Percentiles rank a stretch among this genome's conserved stretches.
Evolutionary conservation across 139 green algal species (phyloP).

Genomic region (Parachlorella kessleri): DNA sequence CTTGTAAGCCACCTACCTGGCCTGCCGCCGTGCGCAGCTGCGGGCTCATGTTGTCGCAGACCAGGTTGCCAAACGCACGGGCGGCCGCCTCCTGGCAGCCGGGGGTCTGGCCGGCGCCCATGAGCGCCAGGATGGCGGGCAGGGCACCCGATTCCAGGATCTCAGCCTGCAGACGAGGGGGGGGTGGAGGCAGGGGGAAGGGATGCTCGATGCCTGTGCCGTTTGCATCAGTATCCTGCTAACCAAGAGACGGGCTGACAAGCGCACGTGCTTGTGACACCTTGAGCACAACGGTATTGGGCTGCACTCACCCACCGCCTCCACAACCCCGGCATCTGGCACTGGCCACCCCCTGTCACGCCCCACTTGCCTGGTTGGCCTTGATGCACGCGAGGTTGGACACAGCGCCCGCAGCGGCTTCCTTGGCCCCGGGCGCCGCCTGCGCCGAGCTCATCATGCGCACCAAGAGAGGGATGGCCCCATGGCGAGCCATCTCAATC

Average conservation of each 20-base stretch:
- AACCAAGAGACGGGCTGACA: too few species aligned
- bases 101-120: conserved; percentile 1
- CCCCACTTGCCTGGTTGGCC: conserved; percentile 7
- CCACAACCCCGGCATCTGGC: too few species aligned
- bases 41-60: conserved; percentile 15
- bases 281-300: too few species aligned
- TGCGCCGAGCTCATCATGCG: conserved; percentile 13
- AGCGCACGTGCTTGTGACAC: too few species aligned
- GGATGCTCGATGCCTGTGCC: too few species aligned
- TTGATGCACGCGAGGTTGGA: conserved; percentile 35
- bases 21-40: conserved; percentile 6
- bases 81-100: conserved; percentile 33
- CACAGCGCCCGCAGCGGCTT: conserved; percentile 32
- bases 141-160: conserved; percentile 6
- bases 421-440: conserved; percentile 4
- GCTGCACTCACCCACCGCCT: too few species aligned
- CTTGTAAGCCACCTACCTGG: too few species aligned
- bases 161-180: neutral
- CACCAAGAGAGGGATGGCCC: conserved; percentile 24
- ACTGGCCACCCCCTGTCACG: too few species aligned
- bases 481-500: conserved; percentile 17
- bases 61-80: conserved; percentile 25
- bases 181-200: neutral
- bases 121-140: conserved; percentile 16
- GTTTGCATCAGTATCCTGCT: too few species aligned